Evolutionary conservation across 2,329 filamentous ascomycete genomes (phyloP), one percentile per base, ranked within the genome.

Genomic region (Nakataea oryzae): DNA sequence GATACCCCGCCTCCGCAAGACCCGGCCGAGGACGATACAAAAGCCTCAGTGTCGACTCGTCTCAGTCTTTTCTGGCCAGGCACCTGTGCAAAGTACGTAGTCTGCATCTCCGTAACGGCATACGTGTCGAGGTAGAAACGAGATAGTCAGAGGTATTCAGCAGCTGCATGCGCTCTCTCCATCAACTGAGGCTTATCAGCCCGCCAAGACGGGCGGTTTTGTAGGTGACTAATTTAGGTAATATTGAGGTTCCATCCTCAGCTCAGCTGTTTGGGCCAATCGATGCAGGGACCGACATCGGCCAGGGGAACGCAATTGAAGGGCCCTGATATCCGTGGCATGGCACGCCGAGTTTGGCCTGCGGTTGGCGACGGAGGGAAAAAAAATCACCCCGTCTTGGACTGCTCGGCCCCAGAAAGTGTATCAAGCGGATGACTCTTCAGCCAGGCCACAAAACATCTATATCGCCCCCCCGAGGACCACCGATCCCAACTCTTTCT

Each of bases 251-350:
- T n/a, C 41, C 41, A n/a, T 50, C 41, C 41, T n/a, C 17, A n/a
- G 41, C 54, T 24, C 54, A 56, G 24, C 34, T 24, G 41, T 50
- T n/a, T 50, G 41, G 26, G 58, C 59, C 59, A 61, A 61, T 61
- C 28, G 59, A n/a, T 21, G 47, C 14, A 21, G 24, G 50, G 34
- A 61, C 59, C 59, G 59, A 61, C 59, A 61, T 61, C 59, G 59
- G 59, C 59, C 54, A 47, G 59, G 59, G 24, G 26, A 21, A 3
- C 54, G 11, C 24, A 56, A 58, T 34, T 34, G 21, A 30, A 50
- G 21, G 17, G 41, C 41, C 41, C 14, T 47, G 14, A 47, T 47
- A 17, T 30, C 30, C 6, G 30, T 30, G 30, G 30, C 30, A 30
- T 30, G 30, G 30, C 30, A 30, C 30, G 30, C 30, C 5, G 30